Base-by-base conservation (phyloP, 805 yeast genomes). In the Torulaspora franciscae region DNA sequence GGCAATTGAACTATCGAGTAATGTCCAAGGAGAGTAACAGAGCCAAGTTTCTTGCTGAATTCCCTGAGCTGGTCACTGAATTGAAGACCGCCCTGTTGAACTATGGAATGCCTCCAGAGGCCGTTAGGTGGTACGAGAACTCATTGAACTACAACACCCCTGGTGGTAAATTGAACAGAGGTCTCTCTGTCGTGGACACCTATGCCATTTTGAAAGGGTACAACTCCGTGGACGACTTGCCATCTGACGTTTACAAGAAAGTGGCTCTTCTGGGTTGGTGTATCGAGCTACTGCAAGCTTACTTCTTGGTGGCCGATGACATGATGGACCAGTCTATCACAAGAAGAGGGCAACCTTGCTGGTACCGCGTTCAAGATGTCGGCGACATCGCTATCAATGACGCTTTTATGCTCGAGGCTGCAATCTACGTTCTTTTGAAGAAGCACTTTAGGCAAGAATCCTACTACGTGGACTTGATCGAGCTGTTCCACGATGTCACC, bases 341-440 rank as follows among this genome's bases (percentile, higher is more conserved):
- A 33, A 85, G 99, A 76, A 83, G 99, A 67, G 99, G 97, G 48
- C 97, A 91, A 70, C 93, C 96, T 54, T 93, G 99, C 70, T 93
- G 99, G 99, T 93, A 89, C 74, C 80, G 75, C 62, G 76, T 71
- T 28, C 80, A 77, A 54, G 80, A 79, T 32, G 96, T 93, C 48
- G 87, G 86, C 32, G 88, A 88, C 65, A 83, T 93, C 64, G 99
- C 99, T 48, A 93, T 93, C 68, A 93, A 93, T 63, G 99, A 93
- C 64, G 80, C 99, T 3, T 93, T 93, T 68, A 87, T 93, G 93
- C 76, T 93, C 55, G 99, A 93, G 70, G 95, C 91, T 46, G 88
- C 95, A 37, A 89, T 93, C 57, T 93, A 93, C 70, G 72, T 88
- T 48, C 70, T 93, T 51, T 76, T 93, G 69, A 90, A 89, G 75